These are phyloP conservation scores for Sphaerobolus stellatus DNA, from an alignment of 1,284 basidiomycete species.

Conservation along the genomic window DNA sequence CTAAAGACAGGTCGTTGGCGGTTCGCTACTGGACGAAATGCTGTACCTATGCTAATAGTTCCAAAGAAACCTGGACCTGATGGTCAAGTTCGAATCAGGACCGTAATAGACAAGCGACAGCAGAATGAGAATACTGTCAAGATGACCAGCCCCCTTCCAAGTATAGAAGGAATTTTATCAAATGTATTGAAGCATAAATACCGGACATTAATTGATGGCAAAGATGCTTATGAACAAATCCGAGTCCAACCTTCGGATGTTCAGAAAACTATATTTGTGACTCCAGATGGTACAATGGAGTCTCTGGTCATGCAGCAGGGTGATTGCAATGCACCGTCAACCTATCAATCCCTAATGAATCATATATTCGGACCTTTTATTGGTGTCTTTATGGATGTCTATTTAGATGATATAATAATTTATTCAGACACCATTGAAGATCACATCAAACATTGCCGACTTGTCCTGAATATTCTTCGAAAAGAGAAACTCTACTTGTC, in stretches of 20 bases:
- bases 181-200: constrained; percentile 24
- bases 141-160: constrained; percentile 33
- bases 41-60: constrained; percentile 37
- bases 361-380: constrained; percentile 25
- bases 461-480: constrained; percentile 7
- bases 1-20: constrained; percentile 30
- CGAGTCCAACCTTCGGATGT: constrained; percentile 29
- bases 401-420: constrained; percentile 36
- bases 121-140: constrained; percentile 37
- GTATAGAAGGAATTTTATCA: constrained; percentile 32
- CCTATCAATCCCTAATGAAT: constrained; percentile 36
- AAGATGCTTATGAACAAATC: too few species aligned
- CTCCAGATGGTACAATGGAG: constrained; percentile 37
- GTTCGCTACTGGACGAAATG: constrained; percentile 24
- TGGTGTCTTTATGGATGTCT: constrained; percentile 29
- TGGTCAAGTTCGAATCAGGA: constrained; percentile 24
- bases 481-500: constrained; percentile 15
- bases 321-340: constrained; percentile 35
- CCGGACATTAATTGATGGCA: constrained; percentile 25
- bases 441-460: constrained; percentile 6
- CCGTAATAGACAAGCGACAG: constrained; percentile 32
- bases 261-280: constrained; percentile 23
- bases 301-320: constrained; percentile 38
- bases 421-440: constrained; percentile 13
- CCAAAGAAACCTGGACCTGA: constrained; percentile 33